Evolutionary conservation across 306 rosid species (phyloP), one percentile per base, ranked within the genome.

Genomic region (Leucaena leucocephala): DNA sequence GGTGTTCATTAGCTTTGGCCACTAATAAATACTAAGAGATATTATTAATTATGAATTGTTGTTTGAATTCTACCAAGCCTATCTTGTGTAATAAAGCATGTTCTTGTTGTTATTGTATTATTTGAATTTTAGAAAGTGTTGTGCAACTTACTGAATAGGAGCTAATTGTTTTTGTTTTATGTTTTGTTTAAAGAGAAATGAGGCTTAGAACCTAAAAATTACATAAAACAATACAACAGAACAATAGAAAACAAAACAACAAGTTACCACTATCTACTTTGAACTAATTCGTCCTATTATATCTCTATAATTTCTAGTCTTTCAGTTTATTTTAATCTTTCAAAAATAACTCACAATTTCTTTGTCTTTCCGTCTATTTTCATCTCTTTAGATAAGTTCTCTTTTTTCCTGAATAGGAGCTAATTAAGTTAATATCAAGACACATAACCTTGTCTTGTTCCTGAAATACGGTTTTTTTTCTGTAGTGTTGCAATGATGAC

Each of bases 401-500:
- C 59, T 52, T 52, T 17, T 52, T 7, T 52, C 9, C 1, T 52
- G 43, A 21, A 54, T 38, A 8, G 76, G 22, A 34, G 27, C 33
- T 52, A 8, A 2, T 21, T 52, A 72, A 42, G 19, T 71, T 77
- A 64, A 43, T 61, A 66, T 58, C 52, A 9, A 67, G 49, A 48
- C 33, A 48, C 66, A 45, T 58, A 33, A 58, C 27, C 19, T 58
- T 36, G 83, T 74, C 74, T 68, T 42, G 44, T 83, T 61, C 76
- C 62, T 74, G 61, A 86, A 34, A 58, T 38, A 11, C 77, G 79
- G 27, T 76, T 70, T 77, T 36, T 43, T 82, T 55, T 71, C 58
- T 78, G 63, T 85, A 93, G 97, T 48, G 90, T 87, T 76, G 98
- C 91, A 13, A 92, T 93, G 66, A 93, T 91, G 98, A 91, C 98